Conservation (phyloP, 805 yeast genomes). For the Wickerhamomyces rabaulensis region DNA sequence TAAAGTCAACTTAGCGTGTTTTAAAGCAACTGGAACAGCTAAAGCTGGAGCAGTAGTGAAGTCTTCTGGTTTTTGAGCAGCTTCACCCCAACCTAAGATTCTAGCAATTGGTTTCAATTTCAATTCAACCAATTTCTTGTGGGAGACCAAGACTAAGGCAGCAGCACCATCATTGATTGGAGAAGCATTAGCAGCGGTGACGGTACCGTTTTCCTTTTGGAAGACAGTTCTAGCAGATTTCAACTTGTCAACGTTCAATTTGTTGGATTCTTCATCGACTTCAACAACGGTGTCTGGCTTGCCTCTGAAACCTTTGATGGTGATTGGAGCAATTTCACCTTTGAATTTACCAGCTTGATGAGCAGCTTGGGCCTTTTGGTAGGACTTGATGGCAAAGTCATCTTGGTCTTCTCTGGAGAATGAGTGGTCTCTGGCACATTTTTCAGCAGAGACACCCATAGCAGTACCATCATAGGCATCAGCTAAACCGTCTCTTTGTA, state of each 20-base stretch:
- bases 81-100: constrained; percentile 95
- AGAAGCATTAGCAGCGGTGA: constrained; percentile 96
- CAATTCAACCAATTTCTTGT: constrained; percentile 75
- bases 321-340: constrained; percentile 79
- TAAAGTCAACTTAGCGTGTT: constrained; percentile 66
- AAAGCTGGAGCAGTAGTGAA: constrained; percentile 95
- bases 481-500: constrained; percentile 86
- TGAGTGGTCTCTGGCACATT: constrained; percentile 80
- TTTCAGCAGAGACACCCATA: constrained; percentile 98
- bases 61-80: constrained; percentile 91
- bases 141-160: constrained; percentile 86
- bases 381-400: constrained; percentile 77
- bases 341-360: constrained; percentile 76
- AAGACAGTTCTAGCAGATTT: constrained; percentile 89
- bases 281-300: constrained; percentile 73
- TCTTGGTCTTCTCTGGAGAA: constrained; percentile 86
- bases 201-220: constrained; percentile 90
- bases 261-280: constrained; percentile 78
- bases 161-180: constrained; percentile 98
- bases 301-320: constrained; percentile 85
- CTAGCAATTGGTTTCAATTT: constrained; percentile 85
- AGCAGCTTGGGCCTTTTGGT: constrained; percentile 82
- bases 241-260: constrained; percentile 73
- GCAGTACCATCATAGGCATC: constrained; percentile 86
- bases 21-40: constrained; percentile 94